Evolutionary conservation across 2,329 filamentous ascomycete species (phyloP).

Genomic region (Onygenales sp.): DNA sequence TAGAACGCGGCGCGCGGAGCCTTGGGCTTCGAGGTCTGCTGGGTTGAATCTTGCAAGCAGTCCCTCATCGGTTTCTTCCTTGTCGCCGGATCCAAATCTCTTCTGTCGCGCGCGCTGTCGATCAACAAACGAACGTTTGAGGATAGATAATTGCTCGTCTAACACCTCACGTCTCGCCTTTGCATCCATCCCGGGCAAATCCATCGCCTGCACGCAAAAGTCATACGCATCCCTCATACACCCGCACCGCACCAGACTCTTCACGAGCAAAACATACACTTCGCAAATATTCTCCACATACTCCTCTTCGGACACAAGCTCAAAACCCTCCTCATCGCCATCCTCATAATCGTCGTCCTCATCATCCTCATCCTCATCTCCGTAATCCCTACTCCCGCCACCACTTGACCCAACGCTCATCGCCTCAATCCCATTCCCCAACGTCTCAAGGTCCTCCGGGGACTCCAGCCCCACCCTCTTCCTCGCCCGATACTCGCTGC

Average conservation of each 20-base stretch:
- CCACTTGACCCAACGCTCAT: neutral
- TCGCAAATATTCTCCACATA: conserved; percentile 19
- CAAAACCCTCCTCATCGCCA: conserved; percentile 29
- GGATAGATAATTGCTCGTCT: conserved; percentile 19
- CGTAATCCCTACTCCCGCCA: neutral
- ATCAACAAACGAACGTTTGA: conserved; percentile 18
- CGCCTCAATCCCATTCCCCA: neutral
- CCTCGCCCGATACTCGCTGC: conserved; percentile 72
- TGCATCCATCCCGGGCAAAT: conserved; percentile 11
- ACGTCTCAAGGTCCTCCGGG: neutral
- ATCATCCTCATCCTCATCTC: conserved; percentile 8
- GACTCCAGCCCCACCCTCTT: conserved; percentile 22
- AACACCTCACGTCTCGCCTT: conserved; percentile 10
- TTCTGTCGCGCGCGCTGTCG: neutral
- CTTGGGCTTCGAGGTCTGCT: conserved; percentile 26
- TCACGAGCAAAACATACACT: conserved; percentile 28
- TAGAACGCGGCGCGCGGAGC: conserved; percentile 41
- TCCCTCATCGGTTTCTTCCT: conserved; percentile 5
- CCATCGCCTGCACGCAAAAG: conserved; percentile 26
- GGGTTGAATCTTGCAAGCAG: conserved; percentile 21
- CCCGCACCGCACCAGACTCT: conserved; percentile 27
- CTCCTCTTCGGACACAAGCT: conserved; percentile 8
- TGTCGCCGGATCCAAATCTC: neutral
- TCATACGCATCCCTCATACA: conserved; percentile 33
- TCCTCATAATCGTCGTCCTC: conserved; percentile 29